These are phyloP conservation scores for Trichoderma brevicompactum DNA, from an alignment of 2,329 filamentous ascomycete species.

Conservation along the genomic window DNA sequence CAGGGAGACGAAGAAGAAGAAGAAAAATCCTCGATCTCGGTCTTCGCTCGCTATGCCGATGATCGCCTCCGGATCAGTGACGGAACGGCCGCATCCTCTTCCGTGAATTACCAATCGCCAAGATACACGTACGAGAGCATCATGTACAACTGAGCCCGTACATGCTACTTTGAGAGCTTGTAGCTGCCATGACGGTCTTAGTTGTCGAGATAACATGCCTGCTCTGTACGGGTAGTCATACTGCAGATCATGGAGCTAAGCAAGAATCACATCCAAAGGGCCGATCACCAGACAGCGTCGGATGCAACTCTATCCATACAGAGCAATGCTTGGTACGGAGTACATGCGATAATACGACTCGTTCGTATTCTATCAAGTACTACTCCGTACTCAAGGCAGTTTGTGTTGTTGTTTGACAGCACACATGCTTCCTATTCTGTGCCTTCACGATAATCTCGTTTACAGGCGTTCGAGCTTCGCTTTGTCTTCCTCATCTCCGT, in stretches of 20 bases:
- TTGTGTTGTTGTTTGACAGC: no score
- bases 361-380: no score
- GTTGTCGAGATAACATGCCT: neutral
- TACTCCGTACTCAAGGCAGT: no score
- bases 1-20: neutral
- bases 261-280: conserved; percentile 10
- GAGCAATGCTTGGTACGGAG: no score
- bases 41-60: neutral
- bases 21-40: neutral
- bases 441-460: conserved; percentile 10
- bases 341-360: no score
- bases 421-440: no score
- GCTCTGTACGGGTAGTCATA: neutral
- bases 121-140: neutral
- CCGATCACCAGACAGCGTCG: neutral
- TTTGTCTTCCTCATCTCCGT: conserved; percentile 14
- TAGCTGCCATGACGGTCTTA: no score
- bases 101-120: conserved; percentile 5
- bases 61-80: neutral
- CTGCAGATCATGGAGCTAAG: conserved; percentile 15
- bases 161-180: no score
- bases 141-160: no score
- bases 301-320: no score
- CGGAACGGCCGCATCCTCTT: no score
- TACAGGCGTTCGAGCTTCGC: neutral